These are phyloP conservation scores for Termitomyces bulborhizus DNA, from an alignment of 768 basidiomycete species.

Conservation along the genomic window DNA sequence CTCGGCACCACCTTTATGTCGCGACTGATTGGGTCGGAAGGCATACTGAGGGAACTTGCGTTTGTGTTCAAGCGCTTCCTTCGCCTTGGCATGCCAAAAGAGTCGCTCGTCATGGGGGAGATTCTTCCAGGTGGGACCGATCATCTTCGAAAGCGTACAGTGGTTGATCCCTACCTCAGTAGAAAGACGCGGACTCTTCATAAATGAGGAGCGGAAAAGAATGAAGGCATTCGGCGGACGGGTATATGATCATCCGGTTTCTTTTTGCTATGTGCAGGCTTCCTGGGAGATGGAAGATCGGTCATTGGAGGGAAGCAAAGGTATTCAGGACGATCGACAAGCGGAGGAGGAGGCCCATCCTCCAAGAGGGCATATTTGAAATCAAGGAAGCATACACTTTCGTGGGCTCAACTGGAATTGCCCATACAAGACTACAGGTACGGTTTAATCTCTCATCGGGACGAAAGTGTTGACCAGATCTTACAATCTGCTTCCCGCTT, in stretches of 20 bases:
- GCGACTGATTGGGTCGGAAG: constrained; percentile 58
- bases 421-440: constrained; percentile 37
- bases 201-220: constrained; percentile 79
- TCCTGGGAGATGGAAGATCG: constrained; percentile 29
- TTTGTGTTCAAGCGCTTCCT: constrained; percentile 67
- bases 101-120: constrained; percentile 70
- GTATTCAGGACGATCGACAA: constrained; percentile 32
- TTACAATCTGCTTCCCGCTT: constrained; percentile 32
- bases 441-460: constrained; percentile 5
- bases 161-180: constrained; percentile 77
- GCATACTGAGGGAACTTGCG: constrained; percentile 72
- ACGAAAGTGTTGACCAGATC: constrained; percentile 10
- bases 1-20: constrained; percentile 33
- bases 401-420: constrained; percentile 33
- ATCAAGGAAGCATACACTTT: constrained; percentile 43
- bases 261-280: constrained; percentile 57
- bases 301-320: constrained; percentile 54
- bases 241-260: constrained; percentile 70
- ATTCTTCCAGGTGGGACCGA: constrained; percentile 78
- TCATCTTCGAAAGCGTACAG: constrained; percentile 79
- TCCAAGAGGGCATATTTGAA: constrained; percentile 46
- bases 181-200: constrained; percentile 72
- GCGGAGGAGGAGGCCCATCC: constrained; percentile 35
- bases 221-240: constrained; percentile 86
- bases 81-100: constrained; percentile 74